These are phyloP conservation scores for Rhodotorula sp. DNA, from an alignment of 1,284 basidiomycete genomes.

Conservation along the genomic window DNA sequence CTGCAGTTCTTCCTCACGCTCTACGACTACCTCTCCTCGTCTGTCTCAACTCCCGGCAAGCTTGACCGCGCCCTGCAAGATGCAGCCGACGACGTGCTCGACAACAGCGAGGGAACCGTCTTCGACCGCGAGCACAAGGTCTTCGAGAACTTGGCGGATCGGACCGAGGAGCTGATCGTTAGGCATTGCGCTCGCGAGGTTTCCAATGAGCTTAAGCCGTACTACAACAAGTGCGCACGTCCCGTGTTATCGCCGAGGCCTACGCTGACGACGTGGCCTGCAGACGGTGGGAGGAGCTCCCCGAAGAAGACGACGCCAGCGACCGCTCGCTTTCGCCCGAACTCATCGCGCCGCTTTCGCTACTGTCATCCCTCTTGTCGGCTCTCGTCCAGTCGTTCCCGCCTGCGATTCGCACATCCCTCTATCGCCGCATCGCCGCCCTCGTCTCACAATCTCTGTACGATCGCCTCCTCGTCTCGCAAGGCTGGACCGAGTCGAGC, in stretches of 20 bases:
- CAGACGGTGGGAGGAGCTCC: slow-evolving; percentile 32
- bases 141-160: slow-evolving; percentile 62
- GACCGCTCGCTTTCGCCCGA: slow-evolving; percentile 39
- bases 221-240: slow-evolving; percentile 59
- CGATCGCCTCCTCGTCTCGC: slow-evolving; percentile 36
- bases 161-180: slow-evolving; percentile 82
- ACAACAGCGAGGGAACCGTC: slow-evolving; percentile 47
- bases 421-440: slow-evolving; percentile 38
- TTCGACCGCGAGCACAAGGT: slow-evolving; percentile 51
- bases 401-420: slow-evolving; percentile 15
- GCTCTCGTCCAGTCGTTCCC: slow-evolving; percentile 36
- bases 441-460: slow-evolving; percentile 28
- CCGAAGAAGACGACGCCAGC: slow-evolving; percentile 7
- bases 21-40: slow-evolving; percentile 69
- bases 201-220: slow-evolving; percentile 67
- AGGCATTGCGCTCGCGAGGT: slow-evolving; percentile 76
- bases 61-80: slow-evolving; percentile 52
- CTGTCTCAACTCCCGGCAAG: slow-evolving; percentile 57
- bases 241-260: not conserved
- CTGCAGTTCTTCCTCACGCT: slow-evolving; percentile 81
- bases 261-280: not conserved
- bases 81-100: slow-evolving; percentile 44
- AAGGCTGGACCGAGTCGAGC: slow-evolving; percentile 35
- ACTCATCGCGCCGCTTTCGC: slow-evolving; percentile 40
- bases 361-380: slow-evolving; percentile 39